Evolutionary conservation across 306 rosid genomes (phyloP).

Genomic region (Corylus avellana): DNA sequence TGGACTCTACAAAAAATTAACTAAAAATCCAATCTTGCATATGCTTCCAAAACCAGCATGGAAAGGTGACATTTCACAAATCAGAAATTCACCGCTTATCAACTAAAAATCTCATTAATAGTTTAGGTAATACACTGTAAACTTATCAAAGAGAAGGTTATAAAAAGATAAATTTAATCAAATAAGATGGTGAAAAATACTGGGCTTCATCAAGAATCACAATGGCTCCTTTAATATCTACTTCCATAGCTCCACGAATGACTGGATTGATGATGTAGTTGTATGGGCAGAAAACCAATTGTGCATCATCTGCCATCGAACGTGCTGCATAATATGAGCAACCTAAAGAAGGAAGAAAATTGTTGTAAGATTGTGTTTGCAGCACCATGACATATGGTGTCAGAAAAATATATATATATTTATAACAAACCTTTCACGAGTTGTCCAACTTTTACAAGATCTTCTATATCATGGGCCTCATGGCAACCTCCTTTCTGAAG

Average conservation of each 20-base stretch:
- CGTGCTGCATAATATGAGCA: conserved; percentile 97
- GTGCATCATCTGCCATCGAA: conserved; percentile 80
- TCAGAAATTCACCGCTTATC: neutral
- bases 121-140: neutral
- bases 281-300: conserved; percentile 90
- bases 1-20: neutral
- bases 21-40: neutral
- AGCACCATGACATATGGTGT: neutral
- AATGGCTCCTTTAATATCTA: conserved; percentile 82
- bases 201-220: conserved; percentile 90
- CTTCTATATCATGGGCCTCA: conserved; percentile 91
- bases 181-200: conserved; percentile 46
- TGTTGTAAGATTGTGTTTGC: neutral
- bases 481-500: conserved; percentile 91
- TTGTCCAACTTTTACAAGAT: conserved; percentile 83
- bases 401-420: neutral
- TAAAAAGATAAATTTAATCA: neutral
- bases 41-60: neutral
- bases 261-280: conserved; percentile 87
- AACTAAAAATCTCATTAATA: neutral
- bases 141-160: neutral
- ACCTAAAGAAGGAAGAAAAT: conserved; percentile 45
- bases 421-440: conserved; percentile 62
- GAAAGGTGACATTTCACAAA: neutral
- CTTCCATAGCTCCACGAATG: conserved; percentile 91